Base-by-base conservation (phyloP, 257 asterid species). In the Ilex aquifolium region DNA sequence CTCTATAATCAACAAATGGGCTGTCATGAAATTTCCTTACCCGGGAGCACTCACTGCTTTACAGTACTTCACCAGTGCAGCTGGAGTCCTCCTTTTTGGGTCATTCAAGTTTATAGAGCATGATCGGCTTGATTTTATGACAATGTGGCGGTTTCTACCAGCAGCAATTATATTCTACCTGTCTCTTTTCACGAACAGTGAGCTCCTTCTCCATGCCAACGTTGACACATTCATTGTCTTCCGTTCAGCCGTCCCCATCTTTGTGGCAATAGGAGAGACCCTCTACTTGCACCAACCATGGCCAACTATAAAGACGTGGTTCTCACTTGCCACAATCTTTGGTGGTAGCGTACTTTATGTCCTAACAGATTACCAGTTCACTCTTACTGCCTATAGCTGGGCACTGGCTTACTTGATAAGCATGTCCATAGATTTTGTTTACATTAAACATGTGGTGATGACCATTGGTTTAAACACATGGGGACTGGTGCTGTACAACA, bases 381-480 rank as follows among this genome's bases (percentile, higher is more conserved):
- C 95, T 31, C 72, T 88, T 56, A 75, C 83, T 6, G 98, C 98
- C 48, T 91, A 91, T 71, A 78, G 76, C 55, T 91, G 98, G 98
- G 98, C 98, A 32, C 61, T 88, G 59, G 95, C 98, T 3, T 91
- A 88, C 75, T 71, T 88, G 17, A 80, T 81, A 70, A 91, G 98
- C 87, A 91, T 91, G 96, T 86, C 98, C 1, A 75, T 91, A 40
- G 98, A 91, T 75, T 91, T 91, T 76, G 96, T 91, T 52, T 88
- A 91, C 77, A 91, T 91, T 36, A 91, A 91, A 85, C 98, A 91
- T 64, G 98, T 91, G 6, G 96, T 88, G 9, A 88, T 86, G 98
- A 91, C 96, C 31, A 85, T 91, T 32, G 95, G 96, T 44, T 72
- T 91, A 60, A 88, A 83, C 76, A 91, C 98, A 0, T 91, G 98